Percentiles rank a stretch among this genome's conserved stretches.
Conservation (phyloP, 164 flowering plant genomes). For the Tetrastigma voinierianum region DNA sequence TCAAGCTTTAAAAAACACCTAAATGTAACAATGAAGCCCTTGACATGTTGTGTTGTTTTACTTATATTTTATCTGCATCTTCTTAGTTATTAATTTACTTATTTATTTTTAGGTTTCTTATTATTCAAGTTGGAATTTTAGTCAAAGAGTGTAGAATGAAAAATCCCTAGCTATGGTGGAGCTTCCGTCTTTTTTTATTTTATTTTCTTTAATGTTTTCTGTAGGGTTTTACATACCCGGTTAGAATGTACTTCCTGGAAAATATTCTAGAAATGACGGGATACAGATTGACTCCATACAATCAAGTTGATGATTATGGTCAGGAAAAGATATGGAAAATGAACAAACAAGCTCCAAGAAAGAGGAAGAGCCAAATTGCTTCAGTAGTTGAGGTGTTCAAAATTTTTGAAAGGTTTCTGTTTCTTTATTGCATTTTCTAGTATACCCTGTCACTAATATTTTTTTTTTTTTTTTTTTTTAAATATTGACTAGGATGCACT, state of each 20-base stretch:
- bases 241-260: constrained; percentile 79
- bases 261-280: constrained; percentile 81
- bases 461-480: constrained; percentile 1
- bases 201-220: neutral
- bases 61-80: too few relatives aligned
- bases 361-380: constrained; percentile 92
- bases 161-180: too few relatives aligned
- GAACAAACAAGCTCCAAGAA: constrained; percentile 76
- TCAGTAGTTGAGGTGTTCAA: constrained; percentile 74
- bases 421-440: constrained; percentile 1
- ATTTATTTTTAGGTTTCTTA: neutral
- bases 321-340: constrained; percentile 83
- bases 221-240: constrained; percentile 94
- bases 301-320: constrained; percentile 97
- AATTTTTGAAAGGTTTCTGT: constrained; percentile 8
- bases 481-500: constrained; percentile 65
- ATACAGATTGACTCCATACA: constrained; percentile 69
- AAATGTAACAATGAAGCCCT: too few relatives aligned
- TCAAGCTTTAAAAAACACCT: too few relatives aligned
- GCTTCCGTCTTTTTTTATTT: neutral
- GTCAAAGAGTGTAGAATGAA: too few relatives aligned
- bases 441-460: neutral
- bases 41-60: too few relatives aligned
- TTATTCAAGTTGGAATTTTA: neutral
- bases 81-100: too few relatives aligned